These are phyloP conservation scores for Helianthus tuberosus DNA, from an alignment of 129 eudicot species.

Conservation along the genomic window DNA sequence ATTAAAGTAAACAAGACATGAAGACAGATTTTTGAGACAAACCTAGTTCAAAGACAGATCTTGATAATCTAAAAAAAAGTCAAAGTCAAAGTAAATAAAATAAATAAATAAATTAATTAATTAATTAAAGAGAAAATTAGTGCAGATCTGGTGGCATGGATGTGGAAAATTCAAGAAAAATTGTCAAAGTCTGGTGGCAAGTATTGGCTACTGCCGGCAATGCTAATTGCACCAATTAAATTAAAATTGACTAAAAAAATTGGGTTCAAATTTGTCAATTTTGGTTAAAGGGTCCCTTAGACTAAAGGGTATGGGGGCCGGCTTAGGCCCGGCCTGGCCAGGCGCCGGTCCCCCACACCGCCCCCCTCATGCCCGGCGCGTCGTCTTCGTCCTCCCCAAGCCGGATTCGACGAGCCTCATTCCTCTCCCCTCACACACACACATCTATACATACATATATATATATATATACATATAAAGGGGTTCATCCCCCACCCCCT, in stretches of 20 bases:
- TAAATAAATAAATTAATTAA: background rate
- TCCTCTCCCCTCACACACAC: too few relatives aligned
- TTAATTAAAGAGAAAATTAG: background rate
- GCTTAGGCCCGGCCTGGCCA: too few relatives aligned
- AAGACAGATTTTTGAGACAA: conserved; percentile 11
- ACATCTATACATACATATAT: too few relatives aligned
- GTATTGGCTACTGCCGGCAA: conserved; percentile 31
- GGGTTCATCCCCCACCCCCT: too few relatives aligned
- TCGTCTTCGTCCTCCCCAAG: too few relatives aligned
- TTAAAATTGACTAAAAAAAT: conserved; percentile 22
- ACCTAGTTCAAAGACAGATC: conserved; percentile 22
- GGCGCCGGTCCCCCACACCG: too few relatives aligned
- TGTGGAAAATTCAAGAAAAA: conserved; percentile 35
- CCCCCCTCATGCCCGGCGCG: too few relatives aligned
- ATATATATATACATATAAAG: too few relatives aligned
- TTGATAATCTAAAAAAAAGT: conserved; percentile 16
- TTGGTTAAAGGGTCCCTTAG: conserved; percentile 23
- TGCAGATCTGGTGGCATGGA: conserved; percentile 48
- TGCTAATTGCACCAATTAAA: conserved; percentile 36
- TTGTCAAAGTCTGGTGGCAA: conserved; percentile 43
- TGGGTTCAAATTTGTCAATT: conserved; percentile 17
- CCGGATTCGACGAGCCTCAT: too few relatives aligned
- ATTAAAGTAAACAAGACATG: conserved; percentile 10
- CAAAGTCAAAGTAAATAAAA: conserved; percentile 12
- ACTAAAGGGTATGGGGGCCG: too few relatives aligned